These are phyloP conservation scores for Aspergillus ochraceoroseus DNA, from an alignment of 2,329 filamentous ascomycete genomes.

Conservation along the genomic window DNA sequence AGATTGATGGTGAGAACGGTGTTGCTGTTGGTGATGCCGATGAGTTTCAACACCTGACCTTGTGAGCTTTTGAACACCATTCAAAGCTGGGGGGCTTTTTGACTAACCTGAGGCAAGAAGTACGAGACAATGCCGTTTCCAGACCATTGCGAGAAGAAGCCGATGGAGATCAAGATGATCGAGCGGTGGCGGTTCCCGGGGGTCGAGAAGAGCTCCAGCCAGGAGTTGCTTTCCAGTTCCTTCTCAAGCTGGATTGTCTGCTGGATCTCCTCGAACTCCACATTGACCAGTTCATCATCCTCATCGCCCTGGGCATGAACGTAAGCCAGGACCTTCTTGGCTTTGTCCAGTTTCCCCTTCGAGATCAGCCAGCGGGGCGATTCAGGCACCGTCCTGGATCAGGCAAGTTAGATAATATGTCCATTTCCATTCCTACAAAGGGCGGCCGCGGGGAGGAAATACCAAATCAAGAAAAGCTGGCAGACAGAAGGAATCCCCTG, in stretches of 20 bases:
- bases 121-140: conserved; percentile 47
- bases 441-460: conserved; percentile 26
- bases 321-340: conserved; percentile 30
- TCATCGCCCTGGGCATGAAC: conserved; percentile 42
- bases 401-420: background rate
- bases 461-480: conserved; percentile 53
- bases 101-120: conserved; percentile 34
- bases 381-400: conserved; percentile 51
- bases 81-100: background rate
- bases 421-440: too few species aligned
- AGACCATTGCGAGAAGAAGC: conserved; percentile 56
- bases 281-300: conserved; percentile 29
- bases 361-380: conserved; percentile 52
- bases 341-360: conserved; percentile 29
- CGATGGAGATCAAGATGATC: conserved; percentile 50
- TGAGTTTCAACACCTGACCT: conserved; percentile 26
- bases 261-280: conserved; percentile 38
- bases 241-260: conserved; percentile 45
- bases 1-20: conserved; percentile 43
- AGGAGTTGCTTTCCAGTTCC: conserved; percentile 45
- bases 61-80: background rate
- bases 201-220: conserved; percentile 39
- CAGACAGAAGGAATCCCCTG: conserved; percentile 58
- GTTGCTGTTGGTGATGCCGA: conserved; percentile 37
- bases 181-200: conserved; percentile 53